A percentile compares a stretch with the other conserved stretches of the same genome.
Conservation (phyloP, 768 basidiomycete species). For the Pulveroboletus sp. region DNA sequence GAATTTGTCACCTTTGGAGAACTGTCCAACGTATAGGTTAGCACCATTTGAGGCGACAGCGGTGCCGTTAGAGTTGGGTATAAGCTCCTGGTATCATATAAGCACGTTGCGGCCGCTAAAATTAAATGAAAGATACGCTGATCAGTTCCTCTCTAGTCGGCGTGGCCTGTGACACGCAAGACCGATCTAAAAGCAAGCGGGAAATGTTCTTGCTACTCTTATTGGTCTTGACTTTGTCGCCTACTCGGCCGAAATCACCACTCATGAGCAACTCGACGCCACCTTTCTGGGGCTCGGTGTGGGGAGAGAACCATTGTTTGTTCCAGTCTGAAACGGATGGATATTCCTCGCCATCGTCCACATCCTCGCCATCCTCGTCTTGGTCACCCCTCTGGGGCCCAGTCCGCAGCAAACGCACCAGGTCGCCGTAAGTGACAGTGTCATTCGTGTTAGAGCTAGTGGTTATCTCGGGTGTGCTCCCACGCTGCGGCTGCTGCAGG, state of each 20-base stretch:
- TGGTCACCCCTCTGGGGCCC: slow-evolving; percentile 25
- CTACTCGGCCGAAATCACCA: slow-evolving; percentile 78
- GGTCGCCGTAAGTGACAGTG: slow-evolving; percentile 23
- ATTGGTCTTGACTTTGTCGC: slow-evolving; percentile 44
- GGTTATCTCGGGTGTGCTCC: slow-evolving; percentile 10
- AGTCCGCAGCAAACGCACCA: slow-evolving; percentile 21
- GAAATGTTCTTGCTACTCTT: slow-evolving; percentile 47
- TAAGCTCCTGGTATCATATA: slow-evolving; percentile 46
- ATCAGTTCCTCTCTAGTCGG: slow-evolving; percentile 51
- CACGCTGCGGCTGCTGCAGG: slow-evolving; percentile 22
- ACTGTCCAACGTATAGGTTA: slow-evolving; percentile 86
- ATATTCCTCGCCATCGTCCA: slow-evolving; percentile 33
- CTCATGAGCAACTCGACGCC: slow-evolving; percentile 66
- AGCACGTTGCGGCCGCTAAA: background rate
- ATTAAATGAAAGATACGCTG: slow-evolving; percentile 41
- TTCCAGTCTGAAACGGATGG: slow-evolving; percentile 24
- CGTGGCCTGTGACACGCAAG: slow-evolving; percentile 31
- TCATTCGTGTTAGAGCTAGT: background rate
- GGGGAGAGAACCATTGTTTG: slow-evolving; percentile 35
- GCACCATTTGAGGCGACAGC: slow-evolving; percentile 69
- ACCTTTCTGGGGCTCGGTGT: slow-evolving; percentile 57
- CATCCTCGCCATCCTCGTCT: slow-evolving; percentile 42
- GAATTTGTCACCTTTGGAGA: slow-evolving; percentile 55
- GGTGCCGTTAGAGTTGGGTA: slow-evolving; percentile 80
- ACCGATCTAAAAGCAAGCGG: slow-evolving; percentile 44